phyloP scores from a whole-genome alignment of 345 rosid genomes.

The Raphanus raphanistrum region DNA sequence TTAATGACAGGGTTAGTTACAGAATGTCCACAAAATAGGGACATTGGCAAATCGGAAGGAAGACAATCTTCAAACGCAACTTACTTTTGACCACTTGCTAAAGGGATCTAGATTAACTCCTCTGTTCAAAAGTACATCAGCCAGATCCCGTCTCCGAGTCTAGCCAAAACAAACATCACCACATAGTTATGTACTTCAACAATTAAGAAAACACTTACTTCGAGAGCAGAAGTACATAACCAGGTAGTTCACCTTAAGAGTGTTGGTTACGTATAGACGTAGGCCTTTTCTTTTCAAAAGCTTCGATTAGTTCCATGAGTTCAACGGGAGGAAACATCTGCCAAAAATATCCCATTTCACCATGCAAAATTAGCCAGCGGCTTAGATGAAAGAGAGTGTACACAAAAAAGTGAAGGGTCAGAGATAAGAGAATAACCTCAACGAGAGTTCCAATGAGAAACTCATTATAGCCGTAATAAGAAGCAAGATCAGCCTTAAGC shows the following conservation, averaged over 20 bases:
- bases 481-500: constrained; percentile 69
- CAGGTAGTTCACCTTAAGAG: constrained; percentile 62
- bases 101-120: constrained; percentile 92
- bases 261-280: constrained; percentile 82
- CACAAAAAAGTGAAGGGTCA: constrained; percentile 3
- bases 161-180: constrained; percentile 32
- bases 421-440: constrained; percentile 54
- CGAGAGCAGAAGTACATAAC: not conserved
- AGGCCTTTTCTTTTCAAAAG: constrained; percentile 90
- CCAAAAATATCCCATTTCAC: not conserved
- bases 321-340: constrained; percentile 96
- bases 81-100: constrained; percentile 98
- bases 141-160: constrained; percentile 91
- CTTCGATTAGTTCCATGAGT: constrained; percentile 83
- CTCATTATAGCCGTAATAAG: constrained; percentile 91
- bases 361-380: no score
- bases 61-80: constrained; percentile 17
- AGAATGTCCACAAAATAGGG: not conserved
- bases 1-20: not conserved
- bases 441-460: constrained; percentile 76
- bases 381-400: not conserved
- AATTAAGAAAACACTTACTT: constrained; percentile 15
- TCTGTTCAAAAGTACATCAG: constrained; percentile 87
- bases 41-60: not conserved
- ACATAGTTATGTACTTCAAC: constrained; percentile 18